Percentiles rank a stretch among this genome's conserved stretches.
phyloP scores from a whole-genome alignment of 1,139 yeast genomes.

The Nakaseomyces bracarensis region DNA sequence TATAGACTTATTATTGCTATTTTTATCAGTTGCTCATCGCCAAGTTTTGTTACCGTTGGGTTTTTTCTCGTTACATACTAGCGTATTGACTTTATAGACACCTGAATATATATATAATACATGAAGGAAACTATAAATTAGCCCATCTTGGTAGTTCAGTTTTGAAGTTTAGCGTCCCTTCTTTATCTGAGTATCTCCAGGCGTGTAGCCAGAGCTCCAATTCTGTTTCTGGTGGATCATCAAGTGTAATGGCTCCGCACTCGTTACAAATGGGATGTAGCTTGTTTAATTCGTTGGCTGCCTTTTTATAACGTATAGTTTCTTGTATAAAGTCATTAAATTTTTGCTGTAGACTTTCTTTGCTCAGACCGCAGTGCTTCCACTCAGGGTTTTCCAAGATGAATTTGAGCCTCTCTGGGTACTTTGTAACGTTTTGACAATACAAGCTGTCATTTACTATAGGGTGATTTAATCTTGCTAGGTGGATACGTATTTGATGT shows the following conservation, averaged over 20 bases:
- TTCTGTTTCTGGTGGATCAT: constrained; percentile 36
- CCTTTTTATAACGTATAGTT: constrained; percentile 13
- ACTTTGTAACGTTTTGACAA: constrained; percentile 29
- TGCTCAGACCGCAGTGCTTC: constrained; percentile 53
- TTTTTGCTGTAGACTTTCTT: constrained; percentile 31
- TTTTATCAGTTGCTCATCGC: neutral
- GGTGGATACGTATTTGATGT: constrained; percentile 71
- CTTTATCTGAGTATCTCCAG: constrained; percentile 36
- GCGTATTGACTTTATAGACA: too few species aligned
- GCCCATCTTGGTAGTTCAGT: constrained; percentile 79
- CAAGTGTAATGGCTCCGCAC: constrained; percentile 40
- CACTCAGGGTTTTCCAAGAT: constrained; percentile 53
- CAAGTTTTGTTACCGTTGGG: neutral
- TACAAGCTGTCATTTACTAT: constrained; percentile 63
- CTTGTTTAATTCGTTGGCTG: constrained; percentile 31
- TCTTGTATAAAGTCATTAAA: constrained; percentile 25
- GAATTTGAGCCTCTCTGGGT: constrained; percentile 23
- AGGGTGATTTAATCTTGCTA: constrained; percentile 57
- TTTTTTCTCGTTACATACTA: too few species aligned
- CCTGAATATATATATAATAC: neutral
- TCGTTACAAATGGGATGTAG: constrained; percentile 33
- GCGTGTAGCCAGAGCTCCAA: constrained; percentile 54
- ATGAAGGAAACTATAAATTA: constrained; percentile 1
- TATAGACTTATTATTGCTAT: too few species aligned
- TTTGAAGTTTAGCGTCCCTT: constrained; percentile 49